Conservation (phyloP, 352 stramenopile genomes). For the Globisporangium megalacanthum region DNA sequence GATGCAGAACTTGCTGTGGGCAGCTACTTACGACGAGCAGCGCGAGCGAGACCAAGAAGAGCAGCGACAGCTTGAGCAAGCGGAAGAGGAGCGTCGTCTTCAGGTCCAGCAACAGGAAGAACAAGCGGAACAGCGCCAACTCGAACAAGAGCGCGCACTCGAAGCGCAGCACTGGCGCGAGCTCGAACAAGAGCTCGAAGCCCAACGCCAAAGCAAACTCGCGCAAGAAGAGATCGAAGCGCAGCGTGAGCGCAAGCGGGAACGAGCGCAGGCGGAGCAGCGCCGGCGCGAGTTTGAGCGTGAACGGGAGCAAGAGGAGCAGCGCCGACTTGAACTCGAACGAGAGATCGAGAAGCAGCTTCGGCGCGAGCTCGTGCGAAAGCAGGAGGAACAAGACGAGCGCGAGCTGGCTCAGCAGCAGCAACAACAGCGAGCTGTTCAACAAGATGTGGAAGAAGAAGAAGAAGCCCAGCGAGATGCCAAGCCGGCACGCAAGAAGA, state of each 20-base stretch:
- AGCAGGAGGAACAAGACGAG: constrained; percentile 12
- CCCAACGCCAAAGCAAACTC: too few relatives aligned
- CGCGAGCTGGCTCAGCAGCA: not conserved
- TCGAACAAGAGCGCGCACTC: not conserved
- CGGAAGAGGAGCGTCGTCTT: constrained; percentile 3
- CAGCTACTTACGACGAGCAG: constrained; percentile 7
- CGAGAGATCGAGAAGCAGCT: too few relatives aligned
- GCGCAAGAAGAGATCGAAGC: too few relatives aligned
- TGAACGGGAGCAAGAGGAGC: too few relatives aligned
- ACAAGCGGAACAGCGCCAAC: constrained; percentile 1
- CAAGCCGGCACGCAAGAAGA: constrained; percentile 14
- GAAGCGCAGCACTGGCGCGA: too few relatives aligned
- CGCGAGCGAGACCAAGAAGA: constrained; percentile 8
- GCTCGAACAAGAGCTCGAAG: too few relatives aligned
- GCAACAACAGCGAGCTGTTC: not conserved
- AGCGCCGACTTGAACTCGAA: too few relatives aligned
- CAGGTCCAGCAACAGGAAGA: constrained; percentile 1
- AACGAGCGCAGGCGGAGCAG: too few relatives aligned
- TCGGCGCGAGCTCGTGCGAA: not conserved
- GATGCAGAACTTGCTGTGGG: constrained; percentile 17
- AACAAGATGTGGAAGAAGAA: not conserved
- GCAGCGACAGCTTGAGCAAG: constrained; percentile 7
- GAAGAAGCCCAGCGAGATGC: too few relatives aligned
- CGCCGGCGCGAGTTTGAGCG: too few relatives aligned
- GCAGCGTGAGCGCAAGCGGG: too few relatives aligned